Evolutionary conservation across 2,329 filamentous ascomycete species (phyloP).

Genomic region (Aspergillus vadensis): DNA sequence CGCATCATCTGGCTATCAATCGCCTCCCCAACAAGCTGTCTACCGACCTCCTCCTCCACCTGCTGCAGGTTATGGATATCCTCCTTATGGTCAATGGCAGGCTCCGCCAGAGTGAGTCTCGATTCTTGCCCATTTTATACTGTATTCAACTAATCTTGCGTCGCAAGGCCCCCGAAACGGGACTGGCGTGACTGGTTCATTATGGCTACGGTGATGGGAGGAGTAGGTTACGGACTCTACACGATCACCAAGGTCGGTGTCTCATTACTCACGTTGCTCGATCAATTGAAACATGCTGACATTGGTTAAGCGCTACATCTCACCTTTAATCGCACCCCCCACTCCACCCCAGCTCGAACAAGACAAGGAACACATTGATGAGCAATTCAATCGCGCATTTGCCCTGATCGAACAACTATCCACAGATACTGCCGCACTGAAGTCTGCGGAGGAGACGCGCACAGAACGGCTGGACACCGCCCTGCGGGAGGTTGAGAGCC

Average conservation of each 20-base stretch:
- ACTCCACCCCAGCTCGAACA: conserved; percentile 91
- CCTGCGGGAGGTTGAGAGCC: conserved; percentile 78
- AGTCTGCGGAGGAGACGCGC: conserved; percentile 79
- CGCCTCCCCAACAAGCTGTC: conserved; percentile 43
- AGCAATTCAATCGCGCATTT: conserved; percentile 91
- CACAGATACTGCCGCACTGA: conserved; percentile 85
- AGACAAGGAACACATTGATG: conserved; percentile 90
- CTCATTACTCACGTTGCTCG: neutral
- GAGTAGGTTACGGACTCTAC: conserved; percentile 86
- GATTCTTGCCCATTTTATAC: neutral
- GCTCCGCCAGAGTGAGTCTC: conserved; percentile 55
- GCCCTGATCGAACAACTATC: conserved; percentile 86
- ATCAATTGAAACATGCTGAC: conserved; percentile 16
- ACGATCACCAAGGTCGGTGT: conserved; percentile 74
- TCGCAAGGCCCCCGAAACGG: conserved; percentile 63
- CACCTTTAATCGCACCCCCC: conserved; percentile 86
- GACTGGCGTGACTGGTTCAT: conserved; percentile 99
- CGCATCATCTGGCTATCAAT: conserved; percentile 51
- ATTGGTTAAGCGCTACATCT: conserved; percentile 73
- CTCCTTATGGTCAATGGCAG: conserved; percentile 56
- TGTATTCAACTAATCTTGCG: conserved; percentile 2
- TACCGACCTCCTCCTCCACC: conserved; percentile 46
- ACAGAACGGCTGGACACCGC: conserved; percentile 81
- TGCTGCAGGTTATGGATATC: conserved; percentile 51
- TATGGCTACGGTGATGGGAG: conserved; percentile 93